Base-by-base conservation (phyloP, 2,329 filamentous ascomycete species). In the Diaporthe helianthi region DNA sequence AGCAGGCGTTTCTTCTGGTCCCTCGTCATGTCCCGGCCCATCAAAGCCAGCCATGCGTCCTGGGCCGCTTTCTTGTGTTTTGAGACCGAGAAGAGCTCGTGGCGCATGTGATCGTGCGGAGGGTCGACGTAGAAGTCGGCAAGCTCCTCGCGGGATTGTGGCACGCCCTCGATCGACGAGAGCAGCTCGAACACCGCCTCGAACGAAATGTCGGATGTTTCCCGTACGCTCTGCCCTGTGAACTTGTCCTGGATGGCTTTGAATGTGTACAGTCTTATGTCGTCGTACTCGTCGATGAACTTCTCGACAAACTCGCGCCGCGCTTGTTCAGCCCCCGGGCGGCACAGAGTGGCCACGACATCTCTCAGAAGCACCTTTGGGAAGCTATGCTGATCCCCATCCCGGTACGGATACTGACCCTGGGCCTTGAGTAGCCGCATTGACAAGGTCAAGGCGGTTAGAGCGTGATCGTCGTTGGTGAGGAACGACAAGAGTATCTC, bases 401-500 rank as follows among this genome's bases (percentile, higher is more conserved):
- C 67, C 68, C 86, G 86, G 67, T 85, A 85, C 44, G 89, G 78
- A 75, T 88, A 82, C 72, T 88, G 87, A 22, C 87, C 90, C 77
- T 97, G 93, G 63, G 92, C 90, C 82, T 97, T 96, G 73, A 97
- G 82, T 58, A 97, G 80, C 67, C 92, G 90, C 94, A 98, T 97
- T 68, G 90, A 86, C 60, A 98, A 82, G 0, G 91, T 93, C 74
- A 98, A 80, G 13, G 89, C 90, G 19, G 92, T 92, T 52, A 87
- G 85, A 72, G 93, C 89, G n/a, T 89, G 81, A 4, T 87, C 83
- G 71, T 91, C 85, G 67, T 85, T 80, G 52, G 81, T 80, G 54
- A 98, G 82, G 72, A 93, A 85, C 3, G 80, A 79, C 33, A 91
- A 75, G 49, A 98, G 80, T 4, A 86, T 79, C 33, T 82, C 79